phyloP scores from a whole-genome alignment of 768 basidiomycete genomes.

The Panus rudis region DNA sequence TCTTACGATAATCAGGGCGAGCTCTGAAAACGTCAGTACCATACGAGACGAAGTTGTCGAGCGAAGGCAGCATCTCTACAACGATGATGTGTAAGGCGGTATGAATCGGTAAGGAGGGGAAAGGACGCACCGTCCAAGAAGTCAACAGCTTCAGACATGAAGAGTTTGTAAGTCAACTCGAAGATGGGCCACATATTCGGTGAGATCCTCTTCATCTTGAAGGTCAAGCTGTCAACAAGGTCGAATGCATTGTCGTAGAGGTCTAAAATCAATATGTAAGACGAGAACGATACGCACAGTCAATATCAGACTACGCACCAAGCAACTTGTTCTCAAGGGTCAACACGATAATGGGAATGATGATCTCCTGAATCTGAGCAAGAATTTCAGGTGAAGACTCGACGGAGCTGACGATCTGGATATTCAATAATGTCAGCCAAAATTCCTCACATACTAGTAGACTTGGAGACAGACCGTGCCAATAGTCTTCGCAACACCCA shows the following conservation, averaged over 20 bases:
- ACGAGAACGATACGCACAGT: neutral
- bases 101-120: neutral
- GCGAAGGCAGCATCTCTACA: conserved; percentile 77
- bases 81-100: conserved; percentile 2
- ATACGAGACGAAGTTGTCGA: conserved; percentile 86
- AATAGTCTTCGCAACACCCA: conserved; percentile 84
- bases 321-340: conserved; percentile 74
- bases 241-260: conserved; percentile 86
- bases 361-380: conserved; percentile 71
- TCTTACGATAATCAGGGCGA: conserved; percentile 68
- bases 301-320: conserved; percentile 37
- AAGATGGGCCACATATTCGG: conserved; percentile 85
- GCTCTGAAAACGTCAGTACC: conserved; percentile 70
- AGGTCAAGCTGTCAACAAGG: conserved; percentile 77
- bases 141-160: conserved; percentile 79
- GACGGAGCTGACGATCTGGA: conserved; percentile 67
- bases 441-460: neutral
- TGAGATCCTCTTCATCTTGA: conserved; percentile 68
- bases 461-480: conserved; percentile 61
- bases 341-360: conserved; percentile 69
- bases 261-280: conserved; percentile 38
- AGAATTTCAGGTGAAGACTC: conserved; percentile 71
- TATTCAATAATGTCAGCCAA: neutral
- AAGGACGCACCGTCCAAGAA: conserved; percentile 68
- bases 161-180: conserved; percentile 72